Percentiles rank a stretch among this genome's conserved stretches.
Evolutionary conservation across 1,284 basidiomycete species (phyloP).

Genomic region (Tylopilus sp.): DNA sequence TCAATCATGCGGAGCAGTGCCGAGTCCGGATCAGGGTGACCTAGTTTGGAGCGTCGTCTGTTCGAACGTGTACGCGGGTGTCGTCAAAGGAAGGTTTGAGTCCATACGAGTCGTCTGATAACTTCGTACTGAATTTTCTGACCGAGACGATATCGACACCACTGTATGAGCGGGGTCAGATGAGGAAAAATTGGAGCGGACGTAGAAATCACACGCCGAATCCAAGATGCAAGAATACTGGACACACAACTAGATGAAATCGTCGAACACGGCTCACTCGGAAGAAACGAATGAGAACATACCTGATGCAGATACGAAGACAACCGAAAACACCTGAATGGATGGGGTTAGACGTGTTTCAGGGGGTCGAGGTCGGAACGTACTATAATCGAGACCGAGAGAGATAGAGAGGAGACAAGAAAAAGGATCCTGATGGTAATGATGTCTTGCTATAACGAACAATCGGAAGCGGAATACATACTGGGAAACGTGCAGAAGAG

Average conservation of each 20-base stretch:
- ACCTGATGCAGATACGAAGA: not conserved
- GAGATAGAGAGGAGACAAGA: not conserved
- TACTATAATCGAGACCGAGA: constrained; percentile 1
- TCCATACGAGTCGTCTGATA: constrained; percentile 8
- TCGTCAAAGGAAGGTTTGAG: constrained; percentile 15
- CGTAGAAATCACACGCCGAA: not conserved
- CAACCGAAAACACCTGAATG: not conserved
- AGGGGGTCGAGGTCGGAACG: not conserved
- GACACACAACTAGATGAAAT: not conserved
- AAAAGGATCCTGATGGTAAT: not conserved
- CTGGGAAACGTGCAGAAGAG: constrained; percentile 8
- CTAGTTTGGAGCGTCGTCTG: constrained; percentile 13
- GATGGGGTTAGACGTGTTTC: not conserved
- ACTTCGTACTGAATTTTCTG: constrained; percentile 15
- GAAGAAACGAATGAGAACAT: not conserved
- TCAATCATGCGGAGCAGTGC: constrained; percentile 6
- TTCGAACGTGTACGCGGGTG: constrained; percentile 10
- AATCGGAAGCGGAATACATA: not conserved
- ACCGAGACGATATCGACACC: constrained; percentile 11
- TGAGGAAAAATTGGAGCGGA: too few relatives aligned
- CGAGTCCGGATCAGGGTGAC: constrained; percentile 14
- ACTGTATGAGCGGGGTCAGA: constrained; percentile 1
- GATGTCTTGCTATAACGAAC: not conserved
- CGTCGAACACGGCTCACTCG: not conserved
- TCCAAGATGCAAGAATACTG: not conserved